phyloP scores from a whole-genome alignment of 208 protist species.

The Leishmania tropica region DNA sequence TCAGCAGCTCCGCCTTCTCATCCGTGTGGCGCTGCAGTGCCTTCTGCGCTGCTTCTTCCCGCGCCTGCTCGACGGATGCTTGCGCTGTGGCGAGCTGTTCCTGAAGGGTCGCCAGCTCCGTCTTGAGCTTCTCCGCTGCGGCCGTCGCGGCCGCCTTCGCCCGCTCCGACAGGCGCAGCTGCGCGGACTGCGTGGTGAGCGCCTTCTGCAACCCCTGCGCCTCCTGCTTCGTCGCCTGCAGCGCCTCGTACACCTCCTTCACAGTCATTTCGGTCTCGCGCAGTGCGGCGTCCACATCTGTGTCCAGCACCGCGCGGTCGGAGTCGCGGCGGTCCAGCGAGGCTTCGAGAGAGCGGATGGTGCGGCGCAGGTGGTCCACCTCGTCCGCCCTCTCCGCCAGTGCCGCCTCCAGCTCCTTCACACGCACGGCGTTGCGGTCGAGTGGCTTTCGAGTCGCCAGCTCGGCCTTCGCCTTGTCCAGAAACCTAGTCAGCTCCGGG shows the following conservation, averaged over 20 bases:
- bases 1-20: constrained; percentile 15
- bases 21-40: constrained; percentile 1
- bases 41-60: constrained; percentile 1
- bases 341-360: constrained; percentile 39
- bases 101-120: constrained; percentile 29
- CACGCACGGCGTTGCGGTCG: constrained; percentile 21
- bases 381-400: constrained; percentile 37
- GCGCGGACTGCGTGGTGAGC: constrained; percentile 10
- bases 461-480: constrained; percentile 33
- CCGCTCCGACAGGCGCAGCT: constrained; percentile 26
- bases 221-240: constrained; percentile 41
- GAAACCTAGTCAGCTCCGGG: constrained; percentile 39
- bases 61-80: constrained; percentile 1
- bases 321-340: constrained; percentile 46
- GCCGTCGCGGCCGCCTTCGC: constrained; percentile 30
- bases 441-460: constrained; percentile 22
- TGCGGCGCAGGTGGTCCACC: constrained; percentile 17
- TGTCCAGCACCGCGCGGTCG: constrained; percentile 36
- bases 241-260: constrained; percentile 48
- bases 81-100: constrained; percentile 20
- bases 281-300: constrained; percentile 44
- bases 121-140: constrained; percentile 40
- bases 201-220: constrained; percentile 23
- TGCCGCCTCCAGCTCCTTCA: constrained; percentile 32
- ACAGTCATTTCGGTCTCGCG: constrained; percentile 68